Evolutionary conservation across 1,284 basidiomycete species (phyloP), one percentile per base, ranked within the genome.

Genomic region (Leccinum solheimii): DNA sequence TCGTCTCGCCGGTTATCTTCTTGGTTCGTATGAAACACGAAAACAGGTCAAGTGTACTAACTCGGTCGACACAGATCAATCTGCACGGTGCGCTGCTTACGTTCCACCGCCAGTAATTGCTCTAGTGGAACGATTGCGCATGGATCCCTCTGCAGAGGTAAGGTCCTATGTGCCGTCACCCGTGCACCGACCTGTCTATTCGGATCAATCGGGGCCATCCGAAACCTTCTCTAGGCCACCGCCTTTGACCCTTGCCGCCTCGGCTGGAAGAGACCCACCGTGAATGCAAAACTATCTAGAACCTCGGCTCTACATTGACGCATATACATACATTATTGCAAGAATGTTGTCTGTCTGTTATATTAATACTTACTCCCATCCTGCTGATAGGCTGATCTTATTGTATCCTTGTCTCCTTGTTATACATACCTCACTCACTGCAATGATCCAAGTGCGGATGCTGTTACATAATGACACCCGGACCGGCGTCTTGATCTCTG

Each of bases 1-100:
- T 13, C 84, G 92, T 51, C 80, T 92, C 34, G 76, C 87, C 21
- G 83, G 83, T 43, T 73, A 77, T 49, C 74, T 89, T 55, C 83
- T 79, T 66, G 80, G 86, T 85, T 72, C 72, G 83, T 76, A 38
- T 59, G 23, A 58, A 51, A 32, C 51, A 52, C 54, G 3, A 50
- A 23, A 57, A 14, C 2, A n/a, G 38, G 26, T 30, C 45, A 23
- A 38, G 49, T 26, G 30, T 53, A 55, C 60, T 66, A 45, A 64
- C 64, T 45, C 34, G 61, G 19, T 54, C 53, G 67, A 56, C 68
- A 32, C 43, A 66, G 67, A 66, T 59, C 62, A 72, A 63, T 64
- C 63, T 61, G 68, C 69, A 65, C 70, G 67, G 55, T 68, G 69
- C 57, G 65, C 55, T 68, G 60, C 56, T 63, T 67, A 64, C 13